phyloP scores from a whole-genome alignment of 225 moss, liverwort and hornwort genomes.

The Ulota crispa region DNA sequence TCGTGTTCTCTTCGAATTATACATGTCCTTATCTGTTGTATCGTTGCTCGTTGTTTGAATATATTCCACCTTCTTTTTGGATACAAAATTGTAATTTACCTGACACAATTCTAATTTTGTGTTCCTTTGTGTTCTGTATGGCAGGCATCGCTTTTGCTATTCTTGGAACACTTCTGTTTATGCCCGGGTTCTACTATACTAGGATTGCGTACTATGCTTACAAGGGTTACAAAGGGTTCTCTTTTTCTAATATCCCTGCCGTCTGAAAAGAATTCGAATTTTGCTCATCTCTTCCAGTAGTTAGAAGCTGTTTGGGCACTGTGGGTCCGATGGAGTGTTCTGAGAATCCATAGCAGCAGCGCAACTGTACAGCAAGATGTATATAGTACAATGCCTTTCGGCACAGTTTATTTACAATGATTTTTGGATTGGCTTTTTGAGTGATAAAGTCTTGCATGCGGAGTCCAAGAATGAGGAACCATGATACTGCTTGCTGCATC shows the following conservation, averaged over 20 bases:
- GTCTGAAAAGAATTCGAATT: slow-evolving; percentile 32
- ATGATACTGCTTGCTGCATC: slow-evolving; percentile 14
- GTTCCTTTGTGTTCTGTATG: slow-evolving; percentile 10
- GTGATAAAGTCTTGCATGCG: slow-evolving; percentile 2
- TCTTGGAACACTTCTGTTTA: slow-evolving; percentile 67
- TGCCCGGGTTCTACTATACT: slow-evolving; percentile 82
- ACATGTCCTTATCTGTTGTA: neutral
- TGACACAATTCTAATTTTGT: neutral
- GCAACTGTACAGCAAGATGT: slow-evolving; percentile 9
- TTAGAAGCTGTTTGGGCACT: neutral
- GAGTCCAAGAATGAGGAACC: slow-evolving; percentile 2
- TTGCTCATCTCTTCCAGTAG: neutral
- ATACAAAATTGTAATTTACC: neutral
- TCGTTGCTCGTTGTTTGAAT: neutral
- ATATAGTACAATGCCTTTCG: slow-evolving; percentile 19
- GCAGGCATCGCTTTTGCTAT: slow-evolving; percentile 73
- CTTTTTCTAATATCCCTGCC: slow-evolving; percentile 77
- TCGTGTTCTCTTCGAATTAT: neutral
- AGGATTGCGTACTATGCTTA: slow-evolving; percentile 83
- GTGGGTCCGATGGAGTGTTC: neutral
- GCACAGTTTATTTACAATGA: slow-evolving; percentile 23
- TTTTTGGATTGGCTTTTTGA: slow-evolving; percentile 21
- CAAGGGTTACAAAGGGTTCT: slow-evolving; percentile 85
- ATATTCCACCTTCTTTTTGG: neutral
- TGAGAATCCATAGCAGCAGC: neutral